Evolutionary conservation across 2,329 filamentous ascomycete species (phyloP).

Genomic region (Sporothrix luriei): DNA sequence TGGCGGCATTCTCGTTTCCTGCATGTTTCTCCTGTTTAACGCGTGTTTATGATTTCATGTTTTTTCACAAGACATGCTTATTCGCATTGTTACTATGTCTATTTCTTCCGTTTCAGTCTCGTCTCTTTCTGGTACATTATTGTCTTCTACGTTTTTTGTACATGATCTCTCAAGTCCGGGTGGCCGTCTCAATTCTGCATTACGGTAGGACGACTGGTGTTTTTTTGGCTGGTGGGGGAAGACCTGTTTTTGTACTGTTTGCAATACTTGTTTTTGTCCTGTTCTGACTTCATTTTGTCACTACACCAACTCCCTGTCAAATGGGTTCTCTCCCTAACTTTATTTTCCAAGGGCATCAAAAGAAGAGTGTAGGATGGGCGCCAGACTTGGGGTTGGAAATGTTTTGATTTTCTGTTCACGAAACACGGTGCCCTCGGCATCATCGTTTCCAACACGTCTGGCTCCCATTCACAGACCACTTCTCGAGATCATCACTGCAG

Average conservation of each 20-base stretch:
- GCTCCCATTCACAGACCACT: not conserved
- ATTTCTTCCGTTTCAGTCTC: not conserved
- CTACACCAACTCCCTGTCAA: not conserved
- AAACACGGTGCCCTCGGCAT: not conserved
- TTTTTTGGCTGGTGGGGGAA: slow-evolving; percentile 22
- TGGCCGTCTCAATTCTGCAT: slow-evolving; percentile 24
- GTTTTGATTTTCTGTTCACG: slow-evolving; percentile 6
- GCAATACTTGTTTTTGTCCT: not conserved
- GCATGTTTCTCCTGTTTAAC: slow-evolving; percentile 7
- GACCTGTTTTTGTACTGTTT: slow-evolving; percentile 12
- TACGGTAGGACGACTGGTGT: slow-evolving; percentile 29
- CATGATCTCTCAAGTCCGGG: slow-evolving; percentile 20
- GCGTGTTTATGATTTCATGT: slow-evolving; percentile 24
- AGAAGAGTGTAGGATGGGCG: not conserved
- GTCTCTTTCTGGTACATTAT: slow-evolving; percentile 14
- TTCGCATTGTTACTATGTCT: slow-evolving; percentile 1
- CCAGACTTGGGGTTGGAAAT: not conserved
- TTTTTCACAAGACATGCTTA: not conserved
- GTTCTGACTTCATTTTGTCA: slow-evolving; percentile 23
- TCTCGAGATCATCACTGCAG: not conserved
- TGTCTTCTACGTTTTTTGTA: slow-evolving; percentile 1
- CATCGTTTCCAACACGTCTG: not conserved
- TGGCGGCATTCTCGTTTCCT: not conserved
- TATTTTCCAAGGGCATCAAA: not conserved
- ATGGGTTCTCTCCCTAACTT: not conserved